These are phyloP conservation scores for Pelagophyceae sp. DNA, from an alignment of 352 stramenopile genomes.

Conservation along the genomic window DNA sequence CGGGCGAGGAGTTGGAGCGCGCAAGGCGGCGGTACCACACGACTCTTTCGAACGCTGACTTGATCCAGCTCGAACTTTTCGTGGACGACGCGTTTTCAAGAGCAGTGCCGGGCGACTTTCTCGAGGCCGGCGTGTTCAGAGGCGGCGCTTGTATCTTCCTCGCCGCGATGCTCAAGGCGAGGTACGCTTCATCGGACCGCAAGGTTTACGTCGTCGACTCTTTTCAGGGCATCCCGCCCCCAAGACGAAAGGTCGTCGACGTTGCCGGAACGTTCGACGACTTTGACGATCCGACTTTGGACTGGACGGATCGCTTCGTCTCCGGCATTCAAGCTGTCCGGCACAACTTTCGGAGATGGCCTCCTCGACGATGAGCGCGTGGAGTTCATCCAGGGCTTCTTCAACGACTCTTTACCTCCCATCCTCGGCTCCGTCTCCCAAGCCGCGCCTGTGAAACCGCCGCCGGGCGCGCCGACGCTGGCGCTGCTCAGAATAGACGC, in stretches of 20 bases:
- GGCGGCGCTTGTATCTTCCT: slow-evolving; percentile 18
- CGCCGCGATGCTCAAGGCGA: background rate
- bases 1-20: slow-evolving; percentile 9
- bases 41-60: background rate
- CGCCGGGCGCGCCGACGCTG: background rate
- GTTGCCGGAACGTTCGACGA: background rate
- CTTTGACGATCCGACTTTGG: background rate
- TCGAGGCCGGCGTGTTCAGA: slow-evolving; percentile 15
- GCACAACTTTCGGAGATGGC: slow-evolving; percentile 13
- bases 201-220: slow-evolving; percentile 5
- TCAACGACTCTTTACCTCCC: slow-evolving; percentile 11
- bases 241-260: background rate
- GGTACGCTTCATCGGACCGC: background rate
- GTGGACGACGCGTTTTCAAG: background rate
- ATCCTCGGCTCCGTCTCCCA: slow-evolving; percentile 1
- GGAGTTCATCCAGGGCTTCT: slow-evolving; percentile 7
- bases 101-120: background rate
- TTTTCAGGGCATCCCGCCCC: slow-evolving; percentile 4
- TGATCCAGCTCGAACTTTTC: background rate
- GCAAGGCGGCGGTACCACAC: slow-evolving; percentile 8
- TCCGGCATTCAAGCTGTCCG: background rate
- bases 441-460: background rate
- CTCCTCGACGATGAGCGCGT: slow-evolving; percentile 18
- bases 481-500: slow-evolving; percentile 13
- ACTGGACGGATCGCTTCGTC: slow-evolving; percentile 12